Conservation (phyloP, 2,329 filamentous ascomycete species). For the Ascochyta fabae region DNA sequence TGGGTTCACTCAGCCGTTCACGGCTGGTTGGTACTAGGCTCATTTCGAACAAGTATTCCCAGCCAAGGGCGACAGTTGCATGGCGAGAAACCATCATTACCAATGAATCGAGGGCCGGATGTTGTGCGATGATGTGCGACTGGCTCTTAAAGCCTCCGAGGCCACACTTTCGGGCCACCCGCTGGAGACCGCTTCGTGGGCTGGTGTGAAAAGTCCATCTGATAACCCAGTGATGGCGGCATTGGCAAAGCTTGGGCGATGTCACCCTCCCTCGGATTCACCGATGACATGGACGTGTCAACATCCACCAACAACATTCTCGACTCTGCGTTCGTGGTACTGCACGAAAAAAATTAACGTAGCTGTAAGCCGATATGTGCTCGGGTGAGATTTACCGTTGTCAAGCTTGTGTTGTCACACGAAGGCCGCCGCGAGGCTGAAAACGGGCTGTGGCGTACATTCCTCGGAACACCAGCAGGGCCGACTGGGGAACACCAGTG, state of each 20-base stretch:
- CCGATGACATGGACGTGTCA: not conserved
- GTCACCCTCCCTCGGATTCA: not conserved
- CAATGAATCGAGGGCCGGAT: conserved; percentile 5
- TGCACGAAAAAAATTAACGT: not conserved
- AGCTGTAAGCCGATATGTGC: not conserved
- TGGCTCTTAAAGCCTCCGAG: not conserved
- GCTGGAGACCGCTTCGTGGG: not conserved
- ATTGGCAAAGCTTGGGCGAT: conserved; percentile 14
- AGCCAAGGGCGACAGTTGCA: conserved; percentile 13
- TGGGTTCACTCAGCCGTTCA: conserved; percentile 8
- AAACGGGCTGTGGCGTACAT: conserved; percentile 7
- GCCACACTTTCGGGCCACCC: not conserved
- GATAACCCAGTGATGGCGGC: conserved; percentile 3
- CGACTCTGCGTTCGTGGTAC: not conserved
- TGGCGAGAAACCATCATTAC: not conserved
- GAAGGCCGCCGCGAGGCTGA: conserved; percentile 3
- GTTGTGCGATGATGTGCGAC: conserved; percentile 11
- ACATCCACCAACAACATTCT: not conserved
- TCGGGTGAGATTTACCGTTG: not conserved
- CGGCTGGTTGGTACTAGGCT: conserved; percentile 8
- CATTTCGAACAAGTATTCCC: not conserved
- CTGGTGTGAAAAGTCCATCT: conserved; percentile 11
- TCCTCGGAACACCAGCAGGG: conserved; percentile 2
- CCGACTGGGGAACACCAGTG: not conserved
- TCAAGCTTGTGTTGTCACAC: conserved; percentile 1